Percentiles rank a stretch among this genome's conserved stretches.
Evolutionary conservation across 257 asterid species (phyloP).

Genomic region (Petunia secreta): DNA sequence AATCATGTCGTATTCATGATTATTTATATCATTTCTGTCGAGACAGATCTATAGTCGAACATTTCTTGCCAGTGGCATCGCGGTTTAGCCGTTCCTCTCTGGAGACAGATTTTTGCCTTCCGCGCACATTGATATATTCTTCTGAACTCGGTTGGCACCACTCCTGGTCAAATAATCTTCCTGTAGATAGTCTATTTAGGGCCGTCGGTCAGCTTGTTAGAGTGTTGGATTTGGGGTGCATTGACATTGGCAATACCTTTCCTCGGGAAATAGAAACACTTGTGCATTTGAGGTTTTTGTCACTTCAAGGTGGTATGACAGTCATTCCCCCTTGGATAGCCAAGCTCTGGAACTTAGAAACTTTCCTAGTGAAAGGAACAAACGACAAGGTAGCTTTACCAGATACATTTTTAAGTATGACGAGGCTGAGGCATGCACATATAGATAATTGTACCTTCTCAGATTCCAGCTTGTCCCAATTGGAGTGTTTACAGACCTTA

Average conservation of each 20-base stretch:
- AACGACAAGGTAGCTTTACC: background rate
- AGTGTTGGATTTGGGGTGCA: conserved; percentile 11
- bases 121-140: conserved; percentile 4
- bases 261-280: background rate
- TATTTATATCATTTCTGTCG: conserved; percentile 5
- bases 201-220: too few relatives aligned
- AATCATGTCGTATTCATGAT: conserved; percentile 21
- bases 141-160: background rate
- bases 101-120: background rate
- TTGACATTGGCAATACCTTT: background rate
- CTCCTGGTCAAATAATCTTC: background rate
- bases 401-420: conserved; percentile 7
- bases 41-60: background rate
- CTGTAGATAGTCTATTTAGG: background rate
- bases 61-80: background rate
- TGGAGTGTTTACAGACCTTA: conserved; percentile 16
- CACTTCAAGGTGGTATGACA: background rate
- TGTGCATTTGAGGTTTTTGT: conserved; percentile 19
- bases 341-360: conserved; percentile 28
- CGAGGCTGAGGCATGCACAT: conserved; percentile 28
- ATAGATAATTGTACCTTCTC: background rate
- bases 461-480: background rate
- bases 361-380: background rate
- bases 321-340: conserved; percentile 14
- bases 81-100: background rate